Conservation (phyloP, 1,284 basidiomycete species). For the Cryptococcus deneoformans region DNA sequence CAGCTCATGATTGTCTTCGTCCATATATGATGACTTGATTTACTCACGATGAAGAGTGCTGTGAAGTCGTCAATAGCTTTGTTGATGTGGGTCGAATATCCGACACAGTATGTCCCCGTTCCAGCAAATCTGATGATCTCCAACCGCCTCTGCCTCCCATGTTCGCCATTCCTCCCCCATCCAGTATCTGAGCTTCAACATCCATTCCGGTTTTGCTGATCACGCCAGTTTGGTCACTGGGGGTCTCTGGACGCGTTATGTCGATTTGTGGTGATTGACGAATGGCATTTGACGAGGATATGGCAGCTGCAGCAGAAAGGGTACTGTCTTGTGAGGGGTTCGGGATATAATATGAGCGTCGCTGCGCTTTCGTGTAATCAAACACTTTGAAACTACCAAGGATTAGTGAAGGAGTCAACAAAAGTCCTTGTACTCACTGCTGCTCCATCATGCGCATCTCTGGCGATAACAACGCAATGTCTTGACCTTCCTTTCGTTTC, state of each 20-base stretch:
- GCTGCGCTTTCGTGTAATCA: conserved; percentile 44
- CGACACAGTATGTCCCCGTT: conserved; percentile 5
- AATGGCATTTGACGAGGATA: conserved; percentile 13
- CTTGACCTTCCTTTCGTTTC: conserved; percentile 84
- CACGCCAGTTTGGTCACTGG: conserved; percentile 35
- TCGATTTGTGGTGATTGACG: neutral
- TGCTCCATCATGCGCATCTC: conserved; percentile 99
- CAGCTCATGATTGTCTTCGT: too few relatives aligned
- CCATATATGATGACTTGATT: too few relatives aligned
- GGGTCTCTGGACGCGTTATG: conserved; percentile 24
- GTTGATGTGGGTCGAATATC: conserved; percentile 4
- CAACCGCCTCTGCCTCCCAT: conserved; percentile 29
- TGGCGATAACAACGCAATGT: conserved; percentile 73
- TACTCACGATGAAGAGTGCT: conserved; percentile 21
- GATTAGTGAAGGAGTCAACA: neutral
- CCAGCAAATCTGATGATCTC: conserved; percentile 5
- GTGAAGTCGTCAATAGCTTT: conserved; percentile 14
- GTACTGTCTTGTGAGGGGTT: conserved; percentile 19
- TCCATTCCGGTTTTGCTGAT: conserved; percentile 43
- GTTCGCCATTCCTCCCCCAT: conserved; percentile 49
- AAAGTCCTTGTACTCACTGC: conserved; percentile 62
- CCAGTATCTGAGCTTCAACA: conserved; percentile 48
- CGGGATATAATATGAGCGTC: conserved; percentile 42
- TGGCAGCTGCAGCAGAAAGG: conserved; percentile 14
- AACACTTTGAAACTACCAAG: conserved; percentile 47